Evolutionary conservation across 2,329 filamentous ascomycete species (phyloP).

Genomic region (Pseudocercospora crystallina): DNA sequence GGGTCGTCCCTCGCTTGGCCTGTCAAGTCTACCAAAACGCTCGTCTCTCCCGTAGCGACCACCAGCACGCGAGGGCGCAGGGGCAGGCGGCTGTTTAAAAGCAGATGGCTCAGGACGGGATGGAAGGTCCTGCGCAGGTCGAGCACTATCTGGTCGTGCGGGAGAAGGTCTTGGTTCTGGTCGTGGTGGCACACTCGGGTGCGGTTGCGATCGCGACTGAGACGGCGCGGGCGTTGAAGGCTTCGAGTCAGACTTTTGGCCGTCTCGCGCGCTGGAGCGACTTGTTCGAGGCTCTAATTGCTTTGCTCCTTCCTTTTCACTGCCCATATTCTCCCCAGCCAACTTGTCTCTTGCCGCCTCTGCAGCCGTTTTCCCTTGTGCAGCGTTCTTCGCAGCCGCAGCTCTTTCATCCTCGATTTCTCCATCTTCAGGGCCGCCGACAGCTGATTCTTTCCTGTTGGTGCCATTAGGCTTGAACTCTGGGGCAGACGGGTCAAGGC

Average conservation of each 20-base stretch:
- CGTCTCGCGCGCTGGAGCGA: conserved; percentile 11
- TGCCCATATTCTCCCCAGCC: background rate
- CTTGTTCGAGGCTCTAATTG: background rate
- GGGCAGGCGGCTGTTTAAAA: conserved; percentile 12
- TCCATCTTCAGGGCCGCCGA: conserved; percentile 60
- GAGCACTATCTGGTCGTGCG: conserved; percentile 29
- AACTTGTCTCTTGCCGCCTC: too few relatives aligned
- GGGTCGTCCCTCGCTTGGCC: conserved; percentile 39
- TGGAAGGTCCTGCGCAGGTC: conserved; percentile 49
- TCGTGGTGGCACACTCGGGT: conserved; percentile 28
- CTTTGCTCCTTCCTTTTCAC: conserved; percentile 5
- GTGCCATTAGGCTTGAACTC: conserved; percentile 60
- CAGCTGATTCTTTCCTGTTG: conserved; percentile 29
- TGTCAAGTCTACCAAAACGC: conserved; percentile 47
- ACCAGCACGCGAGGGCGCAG: background rate
- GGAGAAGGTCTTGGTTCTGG: conserved; percentile 35
- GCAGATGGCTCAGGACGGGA: conserved; percentile 22
- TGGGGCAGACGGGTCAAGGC: conserved; percentile 56
- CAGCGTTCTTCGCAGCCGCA: conserved; percentile 19
- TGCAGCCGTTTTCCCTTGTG: too few relatives aligned
- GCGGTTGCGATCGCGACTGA: conserved; percentile 18
- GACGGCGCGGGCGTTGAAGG: conserved; percentile 24
- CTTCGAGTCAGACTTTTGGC: conserved; percentile 19
- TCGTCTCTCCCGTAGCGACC: conserved; percentile 34
- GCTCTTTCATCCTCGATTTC: conserved; percentile 65